These are phyloP conservation scores for Aurantiochytrium sp. DNA, from an alignment of 108 stramenopile species.

Conservation along the genomic window DNA sequence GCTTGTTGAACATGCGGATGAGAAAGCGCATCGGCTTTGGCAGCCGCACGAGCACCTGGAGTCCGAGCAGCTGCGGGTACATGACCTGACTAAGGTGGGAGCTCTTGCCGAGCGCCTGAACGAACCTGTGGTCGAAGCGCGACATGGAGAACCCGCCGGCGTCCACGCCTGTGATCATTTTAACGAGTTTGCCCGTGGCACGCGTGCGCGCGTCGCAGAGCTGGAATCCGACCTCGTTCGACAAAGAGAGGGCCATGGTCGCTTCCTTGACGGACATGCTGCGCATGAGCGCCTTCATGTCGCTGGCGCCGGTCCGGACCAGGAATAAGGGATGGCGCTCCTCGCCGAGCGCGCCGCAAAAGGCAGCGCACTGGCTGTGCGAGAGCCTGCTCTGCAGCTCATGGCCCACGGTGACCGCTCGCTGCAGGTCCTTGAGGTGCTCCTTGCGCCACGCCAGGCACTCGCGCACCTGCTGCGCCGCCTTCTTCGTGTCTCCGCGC, in stretches of 20 bases:
- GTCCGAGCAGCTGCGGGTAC: neutral
- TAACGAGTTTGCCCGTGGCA: neutral
- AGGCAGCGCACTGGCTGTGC: neutral
- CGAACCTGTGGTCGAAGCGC: neutral
- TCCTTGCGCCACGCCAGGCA: neutral
- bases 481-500: neutral
- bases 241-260: neutral
- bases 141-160: neutral
- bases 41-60: neutral
- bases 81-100: neutral
- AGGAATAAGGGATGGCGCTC: neutral
- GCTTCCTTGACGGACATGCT: neutral
- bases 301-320: neutral
- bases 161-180: slow-evolving; percentile 1
- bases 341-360: neutral
- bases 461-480: neutral
- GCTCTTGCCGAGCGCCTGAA: slow-evolving; percentile 12
- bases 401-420: neutral
- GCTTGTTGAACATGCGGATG: neutral
- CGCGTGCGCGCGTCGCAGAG: neutral
- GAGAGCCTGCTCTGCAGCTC: neutral
- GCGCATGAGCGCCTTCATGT: neutral
- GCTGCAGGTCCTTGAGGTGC: neutral
- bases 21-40: neutral
- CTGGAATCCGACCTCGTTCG: neutral